Base-by-base conservation (phyloP, 2,329 filamentous ascomycete species). In the Claviceps sorghi region DNA sequence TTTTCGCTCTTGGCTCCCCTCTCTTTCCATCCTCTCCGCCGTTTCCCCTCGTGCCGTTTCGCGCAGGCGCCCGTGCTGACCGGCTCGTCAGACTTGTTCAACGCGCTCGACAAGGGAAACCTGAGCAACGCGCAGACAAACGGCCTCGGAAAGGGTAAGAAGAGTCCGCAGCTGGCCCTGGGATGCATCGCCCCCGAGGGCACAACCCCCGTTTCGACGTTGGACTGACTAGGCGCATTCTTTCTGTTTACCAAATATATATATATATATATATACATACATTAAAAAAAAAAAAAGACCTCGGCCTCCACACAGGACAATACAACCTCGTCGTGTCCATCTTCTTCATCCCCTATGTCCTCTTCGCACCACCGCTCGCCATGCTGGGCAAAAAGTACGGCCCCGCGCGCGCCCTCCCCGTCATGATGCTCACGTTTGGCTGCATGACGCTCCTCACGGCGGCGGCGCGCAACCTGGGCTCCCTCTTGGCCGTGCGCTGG, bases 301-400 rank as follows among this genome's bases (percentile, higher is more conserved):
- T 72, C 22, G 53, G 75, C 52, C 78, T 88, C 70, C 74, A 75
- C 51, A 53, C 61, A 2, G 74, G 79, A 59, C 76, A 86, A 64
- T 87, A 88, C 70, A 88, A 87, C 65, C 76, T 81, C 46, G 73
- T 87, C 47, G 66, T 89, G 42, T 78, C 74, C 57, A 80, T 89
- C 57, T 89, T 89, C 71, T 89, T 85, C 65, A 72, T 88, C 6
- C 85, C 85, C 0, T 88, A 84, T 62, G 84, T 88, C 50, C 62
- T 88, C 42, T 83, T 81, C 50, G 84, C 83, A 0, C 83, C 82
- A 0, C 64, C 68, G 9, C 56, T 71, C 1, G 67, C 68, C 45
- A 82, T 88, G 65, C 64, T 85, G 11, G 83, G 83, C 55, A 89
- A 88, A 69, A 82, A 79, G 56, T 86, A 76, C 60, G 83, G 84